These are phyloP conservation scores for Ailanthus altissimus DNA, from an alignment of 345 rosid genomes.

Conservation along the genomic window DNA sequence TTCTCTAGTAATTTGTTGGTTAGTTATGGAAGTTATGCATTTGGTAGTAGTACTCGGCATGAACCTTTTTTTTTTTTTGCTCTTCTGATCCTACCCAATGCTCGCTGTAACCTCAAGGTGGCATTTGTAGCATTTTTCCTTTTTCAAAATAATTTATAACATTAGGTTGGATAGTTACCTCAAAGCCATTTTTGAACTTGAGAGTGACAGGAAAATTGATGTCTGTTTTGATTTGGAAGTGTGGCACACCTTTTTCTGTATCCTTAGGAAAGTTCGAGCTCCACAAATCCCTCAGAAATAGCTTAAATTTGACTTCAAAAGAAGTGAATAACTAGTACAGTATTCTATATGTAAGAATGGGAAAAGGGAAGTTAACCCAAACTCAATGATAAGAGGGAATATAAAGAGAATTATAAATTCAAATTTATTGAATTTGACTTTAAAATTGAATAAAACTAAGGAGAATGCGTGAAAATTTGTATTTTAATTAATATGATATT, in stretches of 20 bases:
- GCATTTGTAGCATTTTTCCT: neutral
- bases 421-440: too few species aligned
- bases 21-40: neutral
- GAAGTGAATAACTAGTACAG: too few species aligned
- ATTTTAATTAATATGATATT: too few species aligned
- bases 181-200: neutral
- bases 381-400: too few species aligned
- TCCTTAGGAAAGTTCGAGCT: neutral
- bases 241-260: too few species aligned
- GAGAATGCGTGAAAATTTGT: too few species aligned
- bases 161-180: neutral
- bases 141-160: neutral
- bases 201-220: neutral
- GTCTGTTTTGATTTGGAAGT: neutral
- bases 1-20: slow-evolving; percentile 15
- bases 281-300: too few species aligned
- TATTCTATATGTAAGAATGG: too few species aligned
- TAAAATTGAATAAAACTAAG: too few species aligned
- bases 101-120: neutral
- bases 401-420: too few species aligned
- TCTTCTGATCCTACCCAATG: neutral
- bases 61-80: neutral
- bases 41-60: neutral
- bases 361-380: too few species aligned
- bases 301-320: too few species aligned